phyloP scores from a whole-genome alignment of 2,329 filamentous ascomycete species.

The Fusarium begoniae region DNA sequence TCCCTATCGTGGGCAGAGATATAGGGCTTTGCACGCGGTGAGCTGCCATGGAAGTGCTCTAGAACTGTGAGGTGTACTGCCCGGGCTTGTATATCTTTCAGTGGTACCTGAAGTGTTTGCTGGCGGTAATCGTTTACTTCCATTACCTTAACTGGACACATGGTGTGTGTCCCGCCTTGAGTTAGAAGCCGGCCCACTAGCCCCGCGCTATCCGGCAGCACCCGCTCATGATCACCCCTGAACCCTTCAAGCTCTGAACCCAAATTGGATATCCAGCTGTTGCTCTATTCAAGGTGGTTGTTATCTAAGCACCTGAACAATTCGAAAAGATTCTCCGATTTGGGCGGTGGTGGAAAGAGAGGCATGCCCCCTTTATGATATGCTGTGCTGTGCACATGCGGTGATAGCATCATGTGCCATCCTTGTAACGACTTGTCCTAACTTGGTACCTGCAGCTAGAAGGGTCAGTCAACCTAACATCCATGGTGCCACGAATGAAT shows the following conservation, averaged over 20 bases:
- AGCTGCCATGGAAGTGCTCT: conserved; percentile 2
- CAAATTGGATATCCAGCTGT: conserved; percentile 1
- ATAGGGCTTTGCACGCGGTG: conserved; percentile 1
- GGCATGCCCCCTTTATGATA: not conserved
- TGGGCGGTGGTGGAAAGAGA: not conserved
- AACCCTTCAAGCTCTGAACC: conserved; percentile 30
- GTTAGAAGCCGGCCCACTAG: conserved; percentile 30
- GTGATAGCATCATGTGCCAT: conserved; percentile 21
- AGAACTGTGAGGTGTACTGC: conserved; percentile 15
- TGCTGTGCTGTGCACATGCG: not conserved
- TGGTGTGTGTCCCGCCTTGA: conserved; percentile 2
- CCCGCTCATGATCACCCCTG: conserved; percentile 34
- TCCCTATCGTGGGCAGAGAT: not conserved
- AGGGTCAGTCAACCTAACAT: conserved; percentile 7
- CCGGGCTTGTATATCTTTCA: conserved; percentile 1
- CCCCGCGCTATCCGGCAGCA: conserved; percentile 40
- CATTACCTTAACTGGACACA: not conserved
- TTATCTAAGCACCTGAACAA: not conserved
- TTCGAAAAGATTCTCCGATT: not conserved
- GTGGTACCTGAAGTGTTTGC: conserved; percentile 12
- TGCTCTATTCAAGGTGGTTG: not conserved
- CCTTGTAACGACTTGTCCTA: conserved; percentile 27
- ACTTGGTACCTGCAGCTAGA: conserved; percentile 38
- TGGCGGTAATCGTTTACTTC: not conserved
- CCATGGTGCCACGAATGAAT: conserved; percentile 25